phyloP scores from a whole-genome alignment of 2,329 filamentous ascomycete species.

The Xylaria digitata region DNA sequence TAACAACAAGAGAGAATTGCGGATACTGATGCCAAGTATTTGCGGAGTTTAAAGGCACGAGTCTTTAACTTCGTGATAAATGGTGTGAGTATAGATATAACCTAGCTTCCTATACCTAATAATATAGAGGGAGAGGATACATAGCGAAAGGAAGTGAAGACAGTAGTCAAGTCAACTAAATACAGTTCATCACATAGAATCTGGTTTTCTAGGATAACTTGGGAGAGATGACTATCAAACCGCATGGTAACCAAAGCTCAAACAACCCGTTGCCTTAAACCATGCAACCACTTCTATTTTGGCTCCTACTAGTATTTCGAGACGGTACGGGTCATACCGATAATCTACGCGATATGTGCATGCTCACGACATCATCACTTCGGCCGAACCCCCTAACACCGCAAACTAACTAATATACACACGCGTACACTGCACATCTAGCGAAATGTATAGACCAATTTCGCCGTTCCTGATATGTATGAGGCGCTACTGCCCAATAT shows the following conservation, averaged over 20 bases:
- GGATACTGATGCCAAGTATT: too few species aligned
- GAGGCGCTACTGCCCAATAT: background rate
- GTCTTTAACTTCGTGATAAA: background rate
- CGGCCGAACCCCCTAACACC: background rate
- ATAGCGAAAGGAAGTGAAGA: background rate
- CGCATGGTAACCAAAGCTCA: background rate
- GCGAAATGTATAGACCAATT: background rate
- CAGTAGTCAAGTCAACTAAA: background rate
- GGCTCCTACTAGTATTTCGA: conserved; percentile 9
- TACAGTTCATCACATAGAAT: background rate
- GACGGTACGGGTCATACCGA: background rate
- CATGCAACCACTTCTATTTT: conserved; percentile 5
- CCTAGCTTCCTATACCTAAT: background rate
- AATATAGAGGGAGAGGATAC: too few species aligned
- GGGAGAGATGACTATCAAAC: background rate
- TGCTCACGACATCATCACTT: background rate
- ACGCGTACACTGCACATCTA: background rate
- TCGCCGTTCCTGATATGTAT: background rate
- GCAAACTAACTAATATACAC: background rate
- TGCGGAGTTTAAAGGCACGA: too few species aligned
- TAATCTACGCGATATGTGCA: background rate
- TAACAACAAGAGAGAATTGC: too few species aligned
- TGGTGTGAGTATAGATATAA: background rate
- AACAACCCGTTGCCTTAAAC: background rate
- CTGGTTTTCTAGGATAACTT: background rate